Conservation (phyloP, 2,329 filamentous ascomycete genomes). For the Raffaelea ambrosiae region DNA sequence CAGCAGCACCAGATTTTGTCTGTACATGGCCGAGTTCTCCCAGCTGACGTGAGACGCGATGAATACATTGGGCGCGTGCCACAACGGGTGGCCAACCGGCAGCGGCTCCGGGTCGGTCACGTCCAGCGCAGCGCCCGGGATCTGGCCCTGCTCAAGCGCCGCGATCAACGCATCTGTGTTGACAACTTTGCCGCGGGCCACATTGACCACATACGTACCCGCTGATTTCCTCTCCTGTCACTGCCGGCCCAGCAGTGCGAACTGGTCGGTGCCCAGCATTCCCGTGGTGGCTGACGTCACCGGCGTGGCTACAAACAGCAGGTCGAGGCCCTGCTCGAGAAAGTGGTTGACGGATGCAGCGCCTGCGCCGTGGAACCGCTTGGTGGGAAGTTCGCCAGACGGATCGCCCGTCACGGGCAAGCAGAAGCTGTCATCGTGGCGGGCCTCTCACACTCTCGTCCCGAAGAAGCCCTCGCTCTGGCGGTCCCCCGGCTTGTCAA, state of each 20-base stretch:
- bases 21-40: slow-evolving; percentile 2
- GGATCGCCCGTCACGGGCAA: slow-evolving; percentile 50
- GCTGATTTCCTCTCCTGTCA: background rate
- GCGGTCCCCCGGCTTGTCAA: slow-evolving; percentile 2
- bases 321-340: slow-evolving; percentile 30
- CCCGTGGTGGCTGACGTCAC: slow-evolving; percentile 28
- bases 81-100: slow-evolving; percentile 49
- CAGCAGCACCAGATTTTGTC: slow-evolving; percentile 7
- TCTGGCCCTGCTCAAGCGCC: slow-evolving; percentile 30
- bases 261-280: slow-evolving; percentile 30
- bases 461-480: slow-evolving; percentile 21
- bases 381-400: slow-evolving; percentile 28
- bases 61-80: slow-evolving; percentile 51
- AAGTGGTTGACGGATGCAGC: slow-evolving; percentile 28
- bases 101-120: slow-evolving; percentile 61
- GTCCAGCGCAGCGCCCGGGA: slow-evolving; percentile 52
- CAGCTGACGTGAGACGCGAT: slow-evolving; percentile 28
- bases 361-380: slow-evolving; percentile 30
- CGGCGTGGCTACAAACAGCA: slow-evolving; percentile 32
- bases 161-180: slow-evolving; percentile 36
- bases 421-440: slow-evolving; percentile 51
- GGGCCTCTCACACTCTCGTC: slow-evolving; percentile 38
- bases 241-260: slow-evolving; percentile 15
- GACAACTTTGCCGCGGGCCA: slow-evolving; percentile 38
- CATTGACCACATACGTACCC: slow-evolving; percentile 47